Base-by-base conservation (phyloP, 768 basidiomycete genomes). In the Boletus insuetus region DNA sequence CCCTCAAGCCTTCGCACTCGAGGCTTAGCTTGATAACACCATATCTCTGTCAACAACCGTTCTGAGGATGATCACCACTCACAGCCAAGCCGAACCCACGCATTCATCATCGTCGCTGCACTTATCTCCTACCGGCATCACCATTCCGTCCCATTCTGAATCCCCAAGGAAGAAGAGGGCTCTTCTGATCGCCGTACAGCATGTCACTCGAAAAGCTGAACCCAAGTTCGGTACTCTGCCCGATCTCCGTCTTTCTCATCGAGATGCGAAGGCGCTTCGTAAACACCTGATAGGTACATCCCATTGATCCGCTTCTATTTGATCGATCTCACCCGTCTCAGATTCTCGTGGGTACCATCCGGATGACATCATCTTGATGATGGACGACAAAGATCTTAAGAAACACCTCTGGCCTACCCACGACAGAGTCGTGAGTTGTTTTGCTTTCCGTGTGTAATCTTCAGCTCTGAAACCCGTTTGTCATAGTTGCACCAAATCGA, bases 341-440 rank as follows among this genome's bases (percentile, higher is more conserved):
- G 78, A 66, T 1, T 54, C 50, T 19, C 79, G 75, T 49, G 68
- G 59, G 2, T 83, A 83, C 58, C 46, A 65, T 1, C 45, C 59
- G 0, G 64, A 73, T 14, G 71, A 82, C 48, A 74, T 83, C 34
- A 73, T 67, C 0, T 58, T 78, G 0, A 73, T 85, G 47, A 67
- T 78, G 10, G 82, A 84, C 53, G 58, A 66, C 6, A 24, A 19
- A 9, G 7, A 1, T 6, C 64, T 71, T n/a, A 63, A 72, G 3
- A 31, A 64, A 13, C 49, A 75, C 31, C 54, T 65, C 0, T 70
- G 72, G 61, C 82, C 82, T 1, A 82, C 78, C 0, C 61, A 62
- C 19, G 59, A 55, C 3, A 82, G 75, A 22, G 78, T 84, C 44
- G 82, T 82, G 52, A 44, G 77, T 64, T 2, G 0, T 12, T 29